Conservation (phyloP, 2,329 filamentous ascomycete genomes). For the Paecilomyces formosus region DNA sequence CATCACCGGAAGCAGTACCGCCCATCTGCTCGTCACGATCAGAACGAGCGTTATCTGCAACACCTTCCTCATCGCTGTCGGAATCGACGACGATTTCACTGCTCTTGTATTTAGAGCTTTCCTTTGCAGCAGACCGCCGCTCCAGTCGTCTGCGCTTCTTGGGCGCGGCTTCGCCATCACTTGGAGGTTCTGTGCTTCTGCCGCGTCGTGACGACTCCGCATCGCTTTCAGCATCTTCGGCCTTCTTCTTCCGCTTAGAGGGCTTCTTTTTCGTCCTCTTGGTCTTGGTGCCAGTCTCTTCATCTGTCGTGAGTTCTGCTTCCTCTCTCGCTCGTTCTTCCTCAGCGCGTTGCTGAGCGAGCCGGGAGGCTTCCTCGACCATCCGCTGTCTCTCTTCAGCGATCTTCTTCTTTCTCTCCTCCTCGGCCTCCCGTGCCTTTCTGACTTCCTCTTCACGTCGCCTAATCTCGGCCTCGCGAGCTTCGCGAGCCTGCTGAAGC, state of each 20-base stretch:
- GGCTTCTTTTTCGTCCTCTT: slow-evolving; percentile 61
- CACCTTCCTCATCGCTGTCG: slow-evolving; percentile 50
- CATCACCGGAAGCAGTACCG: neutral
- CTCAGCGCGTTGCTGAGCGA: slow-evolving; percentile 63
- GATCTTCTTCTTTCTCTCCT: slow-evolving; percentile 70
- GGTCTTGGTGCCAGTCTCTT: slow-evolving; percentile 72
- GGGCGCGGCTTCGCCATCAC: slow-evolving; percentile 29
- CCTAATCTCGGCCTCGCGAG: slow-evolving; percentile 71
- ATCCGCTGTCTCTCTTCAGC: slow-evolving; percentile 80
- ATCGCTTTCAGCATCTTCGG: slow-evolving; percentile 38
- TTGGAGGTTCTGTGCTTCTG: slow-evolving; percentile 24
- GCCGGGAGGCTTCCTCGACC: slow-evolving; percentile 63
- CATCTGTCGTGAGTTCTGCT: slow-evolving; percentile 74
- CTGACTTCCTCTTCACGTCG: slow-evolving; percentile 70
- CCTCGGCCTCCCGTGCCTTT: slow-evolving; percentile 60
- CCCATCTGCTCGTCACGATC: neutral
- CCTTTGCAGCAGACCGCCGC: slow-evolving; percentile 38
- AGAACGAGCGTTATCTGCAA: slow-evolving; percentile 14
- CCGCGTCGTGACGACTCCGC: slow-evolving; percentile 18
- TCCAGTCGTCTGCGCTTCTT: slow-evolving; percentile 57
- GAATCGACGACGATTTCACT: slow-evolving; percentile 76
- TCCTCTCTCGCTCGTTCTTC: slow-evolving; percentile 62
- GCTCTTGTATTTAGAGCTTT: slow-evolving; percentile 69
- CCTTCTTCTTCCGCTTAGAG: slow-evolving; percentile 57
- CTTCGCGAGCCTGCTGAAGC: slow-evolving; percentile 69